Conservation (phyloP, 2,329 filamentous ascomycete species). For the Clonostachys rhizophaga region DNA sequence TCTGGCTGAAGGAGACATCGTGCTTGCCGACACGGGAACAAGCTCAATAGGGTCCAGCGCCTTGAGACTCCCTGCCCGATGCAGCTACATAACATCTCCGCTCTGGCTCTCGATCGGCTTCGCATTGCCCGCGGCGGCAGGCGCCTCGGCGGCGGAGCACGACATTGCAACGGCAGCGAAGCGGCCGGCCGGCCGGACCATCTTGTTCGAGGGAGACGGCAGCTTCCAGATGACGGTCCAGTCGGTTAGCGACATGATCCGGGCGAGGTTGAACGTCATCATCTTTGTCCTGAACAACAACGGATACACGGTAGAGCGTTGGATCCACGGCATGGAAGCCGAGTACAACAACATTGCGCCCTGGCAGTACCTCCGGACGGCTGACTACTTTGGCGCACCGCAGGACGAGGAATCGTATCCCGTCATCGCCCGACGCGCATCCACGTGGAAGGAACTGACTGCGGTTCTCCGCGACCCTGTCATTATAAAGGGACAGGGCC, state of each 20-base stretch:
- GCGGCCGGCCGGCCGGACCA: no score
- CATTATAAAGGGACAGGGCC: no score
- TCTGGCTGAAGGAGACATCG: slow-evolving; percentile 44
- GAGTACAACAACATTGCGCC: slow-evolving; percentile 50
- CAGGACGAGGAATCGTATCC: no score
- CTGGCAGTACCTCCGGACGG: slow-evolving; percentile 45
- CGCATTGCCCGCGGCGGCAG: slow-evolving; percentile 52
- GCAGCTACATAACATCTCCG: slow-evolving; percentile 40
- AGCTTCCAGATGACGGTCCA: slow-evolving; percentile 64
- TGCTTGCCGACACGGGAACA: slow-evolving; percentile 56
- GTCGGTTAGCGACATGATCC: slow-evolving; percentile 60
- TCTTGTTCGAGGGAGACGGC: slow-evolving; percentile 59
- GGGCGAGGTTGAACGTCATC: slow-evolving; percentile 39
- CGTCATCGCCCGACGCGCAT: no score
- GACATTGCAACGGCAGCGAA: slow-evolving; percentile 10
- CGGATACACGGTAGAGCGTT: slow-evolving; percentile 54
- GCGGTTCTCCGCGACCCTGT: no score
- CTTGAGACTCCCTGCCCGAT: slow-evolving; percentile 41
- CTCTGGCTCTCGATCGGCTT: slow-evolving; percentile 59
- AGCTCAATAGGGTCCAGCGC: slow-evolving; percentile 47
- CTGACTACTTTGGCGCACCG: slow-evolving; percentile 40
- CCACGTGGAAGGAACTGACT: no score
- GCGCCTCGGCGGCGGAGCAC: slow-evolving; percentile 46
- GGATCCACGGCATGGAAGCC: slow-evolving; percentile 48
- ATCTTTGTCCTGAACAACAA: slow-evolving; percentile 54